Evolutionary conservation across 495 filamentous ascomycete species (phyloP).

Genomic region (Aspergillus cavernicola): DNA sequence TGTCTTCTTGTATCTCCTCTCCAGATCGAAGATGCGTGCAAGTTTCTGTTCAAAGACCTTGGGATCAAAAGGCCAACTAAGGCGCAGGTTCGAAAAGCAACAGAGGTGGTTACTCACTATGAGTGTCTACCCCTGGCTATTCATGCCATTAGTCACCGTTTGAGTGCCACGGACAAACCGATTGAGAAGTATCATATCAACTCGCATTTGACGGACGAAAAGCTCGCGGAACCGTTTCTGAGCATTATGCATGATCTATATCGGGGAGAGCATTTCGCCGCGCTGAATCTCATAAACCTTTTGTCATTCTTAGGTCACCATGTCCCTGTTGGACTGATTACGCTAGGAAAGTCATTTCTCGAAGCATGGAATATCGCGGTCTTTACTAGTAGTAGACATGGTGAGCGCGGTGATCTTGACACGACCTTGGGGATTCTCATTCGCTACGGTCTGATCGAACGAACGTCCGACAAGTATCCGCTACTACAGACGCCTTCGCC

Average conservation of each 20-base stretch:
- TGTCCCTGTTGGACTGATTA: slow-evolving; percentile 71
- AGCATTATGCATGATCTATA: slow-evolving; percentile 68
- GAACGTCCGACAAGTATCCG: slow-evolving; percentile 38
- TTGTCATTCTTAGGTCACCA: slow-evolving; percentile 71
- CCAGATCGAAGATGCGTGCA: slow-evolving; percentile 55
- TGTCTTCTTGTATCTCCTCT: slow-evolving; percentile 61
- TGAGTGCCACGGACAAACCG: slow-evolving; percentile 67
- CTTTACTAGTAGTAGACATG: slow-evolving; percentile 35
- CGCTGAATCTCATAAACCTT: slow-evolving; percentile 69
- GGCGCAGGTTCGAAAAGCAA: slow-evolving; percentile 57
- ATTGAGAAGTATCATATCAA: slow-evolving; percentile 63
- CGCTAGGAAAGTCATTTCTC: slow-evolving; percentile 57
- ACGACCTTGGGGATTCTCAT: slow-evolving; percentile 66
- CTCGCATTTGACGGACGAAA: slow-evolving; percentile 64
- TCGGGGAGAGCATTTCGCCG: slow-evolving; percentile 53
- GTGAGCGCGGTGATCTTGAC: slow-evolving; percentile 61
- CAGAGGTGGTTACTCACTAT: slow-evolving; percentile 64
- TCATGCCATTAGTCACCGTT: slow-evolving; percentile 69
- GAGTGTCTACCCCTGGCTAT: slow-evolving; percentile 74
- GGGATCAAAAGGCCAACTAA: slow-evolving; percentile 47
- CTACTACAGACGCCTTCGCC: slow-evolving; percentile 34
- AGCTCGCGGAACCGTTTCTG: slow-evolving; percentile 65
- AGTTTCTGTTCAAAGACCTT: slow-evolving; percentile 54
- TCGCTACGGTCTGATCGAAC: slow-evolving; percentile 66
- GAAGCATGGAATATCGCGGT: slow-evolving; percentile 49